These are phyloP conservation scores for Selenicereus undatus DNA, from an alignment of 148 eudicot species.

Conservation along the genomic window DNA sequence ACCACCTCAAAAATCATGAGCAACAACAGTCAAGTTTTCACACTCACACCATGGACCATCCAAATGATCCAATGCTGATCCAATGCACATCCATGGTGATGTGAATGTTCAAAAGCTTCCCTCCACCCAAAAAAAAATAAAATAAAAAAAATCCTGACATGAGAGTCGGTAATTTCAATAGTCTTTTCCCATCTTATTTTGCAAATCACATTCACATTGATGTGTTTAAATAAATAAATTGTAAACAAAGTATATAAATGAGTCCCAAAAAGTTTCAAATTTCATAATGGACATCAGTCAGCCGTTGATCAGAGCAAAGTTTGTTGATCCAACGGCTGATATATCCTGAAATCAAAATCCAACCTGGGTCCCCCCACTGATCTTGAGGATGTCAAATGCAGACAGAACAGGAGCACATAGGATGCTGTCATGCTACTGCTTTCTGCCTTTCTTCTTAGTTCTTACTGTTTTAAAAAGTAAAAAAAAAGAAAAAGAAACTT, in stretches of 20 bases:
- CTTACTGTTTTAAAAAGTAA: not conserved
- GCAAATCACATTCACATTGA: not conserved
- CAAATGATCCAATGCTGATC: not conserved
- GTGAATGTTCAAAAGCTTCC: not conserved
- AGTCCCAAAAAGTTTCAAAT: not conserved
- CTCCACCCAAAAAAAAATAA: no score
- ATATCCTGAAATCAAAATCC: not conserved
- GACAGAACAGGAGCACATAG: conserved; percentile 7
- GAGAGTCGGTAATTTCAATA: not conserved
- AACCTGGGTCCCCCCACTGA: not conserved
- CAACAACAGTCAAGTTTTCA: not conserved
- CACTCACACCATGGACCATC: not conserved
- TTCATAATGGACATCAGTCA: not conserved
- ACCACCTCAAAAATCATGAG: not conserved
- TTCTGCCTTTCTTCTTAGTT: not conserved
- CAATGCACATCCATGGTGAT: not conserved
- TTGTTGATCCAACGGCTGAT: not conserved
- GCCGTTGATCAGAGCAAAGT: not conserved
- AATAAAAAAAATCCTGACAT: not conserved
- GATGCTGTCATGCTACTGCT: not conserved
- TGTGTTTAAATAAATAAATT: not conserved
- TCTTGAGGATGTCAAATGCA: not conserved
- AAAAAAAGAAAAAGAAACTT: not conserved
- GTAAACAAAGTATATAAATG: not conserved
- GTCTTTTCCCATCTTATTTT: not conserved